These are phyloP conservation scores for Tilletia walkeri DNA, from an alignment of 1,284 basidiomycete species.

Conservation along the genomic window DNA sequence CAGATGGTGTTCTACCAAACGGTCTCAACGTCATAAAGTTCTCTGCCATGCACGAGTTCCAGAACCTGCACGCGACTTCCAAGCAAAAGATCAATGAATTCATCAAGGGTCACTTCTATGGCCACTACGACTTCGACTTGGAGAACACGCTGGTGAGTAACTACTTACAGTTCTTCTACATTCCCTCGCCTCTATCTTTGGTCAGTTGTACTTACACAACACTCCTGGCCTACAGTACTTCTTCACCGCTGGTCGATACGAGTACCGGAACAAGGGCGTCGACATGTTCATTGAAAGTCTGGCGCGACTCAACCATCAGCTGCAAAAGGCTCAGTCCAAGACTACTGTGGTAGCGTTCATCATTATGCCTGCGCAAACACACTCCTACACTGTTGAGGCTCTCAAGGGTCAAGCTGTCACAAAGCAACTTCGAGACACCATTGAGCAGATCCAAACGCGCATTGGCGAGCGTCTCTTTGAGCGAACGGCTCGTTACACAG, in stretches of 20 bases:
- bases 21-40: constrained; percentile 97
- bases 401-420: constrained; percentile 97
- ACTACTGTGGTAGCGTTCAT: constrained; percentile 94
- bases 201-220: too few relatives aligned
- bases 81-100: constrained; percentile 99
- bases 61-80: constrained; percentile 85
- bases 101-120: constrained; percentile 94
- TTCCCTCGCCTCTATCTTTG: too few relatives aligned
- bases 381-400: constrained; percentile 95
- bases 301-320: constrained; percentile 72
- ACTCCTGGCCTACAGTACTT: constrained; percentile 64
- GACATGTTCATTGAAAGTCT: constrained; percentile 99
- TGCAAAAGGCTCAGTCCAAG: constrained; percentile 76
- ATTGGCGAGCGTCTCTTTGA: constrained; percentile 89
- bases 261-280: constrained; percentile 98
- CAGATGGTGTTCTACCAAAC: constrained; percentile 93
- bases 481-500: constrained; percentile 85
- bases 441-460: constrained; percentile 83
- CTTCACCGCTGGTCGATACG: constrained; percentile 98
- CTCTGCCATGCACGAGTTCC: constrained; percentile 92
- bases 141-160: constrained; percentile 74
- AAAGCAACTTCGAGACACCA: constrained; percentile 90
- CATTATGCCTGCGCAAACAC: constrained; percentile 94
- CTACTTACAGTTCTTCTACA: too few relatives aligned
- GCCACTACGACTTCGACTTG: constrained; percentile 89